phyloP scores from a whole-genome alignment of 495 filamentous ascomycete genomes.

The Xylaria castorea region DNA sequence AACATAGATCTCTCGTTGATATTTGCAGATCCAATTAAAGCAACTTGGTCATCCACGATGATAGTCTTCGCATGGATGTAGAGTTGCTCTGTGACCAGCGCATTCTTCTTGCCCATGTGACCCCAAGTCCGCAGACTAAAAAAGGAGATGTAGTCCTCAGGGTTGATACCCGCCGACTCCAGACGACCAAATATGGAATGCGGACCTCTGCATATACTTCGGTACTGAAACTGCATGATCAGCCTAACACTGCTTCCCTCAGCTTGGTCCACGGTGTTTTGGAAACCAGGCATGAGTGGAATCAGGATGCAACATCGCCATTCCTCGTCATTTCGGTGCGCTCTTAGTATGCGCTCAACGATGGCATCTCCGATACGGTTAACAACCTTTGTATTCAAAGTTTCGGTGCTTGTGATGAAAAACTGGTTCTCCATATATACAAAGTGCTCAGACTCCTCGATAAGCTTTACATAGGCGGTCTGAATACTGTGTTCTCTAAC shows the following conservation, averaged over 20 bases:
- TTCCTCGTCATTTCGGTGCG: constrained; percentile 81
- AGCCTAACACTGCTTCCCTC: constrained; percentile 93
- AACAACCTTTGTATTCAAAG: constrained; percentile 83
- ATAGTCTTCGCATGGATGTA: constrained; percentile 99
- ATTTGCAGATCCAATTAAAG: constrained; percentile 96
- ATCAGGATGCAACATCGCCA: constrained; percentile 97
- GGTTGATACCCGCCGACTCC: constrained; percentile 82
- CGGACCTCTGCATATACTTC: constrained; percentile 94
- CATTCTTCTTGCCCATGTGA: constrained; percentile 81
- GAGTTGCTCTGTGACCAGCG: constrained; percentile 91
- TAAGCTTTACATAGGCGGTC: constrained; percentile 93
- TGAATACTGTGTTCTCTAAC: constrained; percentile 93
- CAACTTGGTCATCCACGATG: constrained; percentile 92
- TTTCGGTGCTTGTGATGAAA: constrained; percentile 93
- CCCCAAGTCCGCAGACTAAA: constrained; percentile 94
- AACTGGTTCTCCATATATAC: constrained; percentile 99
- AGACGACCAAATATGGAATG: constrained; percentile 91
- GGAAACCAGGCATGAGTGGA: constrained; percentile 96
- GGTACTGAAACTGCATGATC: constrained; percentile 98
- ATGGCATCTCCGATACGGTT: constrained; percentile 95
- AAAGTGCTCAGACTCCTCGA: constrained; percentile 93
- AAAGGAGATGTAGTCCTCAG: constrained; percentile 96
- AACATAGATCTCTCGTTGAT: constrained; percentile 99
- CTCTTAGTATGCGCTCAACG: constrained; percentile 87
- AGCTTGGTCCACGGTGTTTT: constrained; percentile 92